Percentiles rank a stretch among this genome's conserved stretches.
phyloP scores from a whole-genome alignment of 129 eudicot genomes.

The Kitagawia praeruptora region DNA sequence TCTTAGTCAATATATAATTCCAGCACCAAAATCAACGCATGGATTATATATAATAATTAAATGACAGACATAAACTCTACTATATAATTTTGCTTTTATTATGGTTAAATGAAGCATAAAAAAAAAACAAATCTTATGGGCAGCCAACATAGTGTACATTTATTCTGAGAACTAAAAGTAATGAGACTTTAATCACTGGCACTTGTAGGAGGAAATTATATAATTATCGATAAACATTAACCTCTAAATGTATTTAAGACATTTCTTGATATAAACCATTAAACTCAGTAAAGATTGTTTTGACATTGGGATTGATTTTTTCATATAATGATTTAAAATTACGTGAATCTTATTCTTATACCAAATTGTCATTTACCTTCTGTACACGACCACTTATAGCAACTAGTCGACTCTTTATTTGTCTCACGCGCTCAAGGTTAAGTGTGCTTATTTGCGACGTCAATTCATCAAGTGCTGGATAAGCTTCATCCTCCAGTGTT shows the following conservation, averaged over 20 bases:
- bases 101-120: background rate
- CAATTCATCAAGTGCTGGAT: conserved; percentile 59
- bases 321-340: background rate
- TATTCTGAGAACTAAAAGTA: background rate
- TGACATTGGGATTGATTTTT: background rate
- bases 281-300: background rate
- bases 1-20: background rate
- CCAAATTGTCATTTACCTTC: conserved; percentile 29
- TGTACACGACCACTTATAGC: conserved; percentile 63
- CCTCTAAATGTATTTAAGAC: background rate
- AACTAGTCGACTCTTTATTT: conserved; percentile 60
- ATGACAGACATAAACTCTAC: background rate
- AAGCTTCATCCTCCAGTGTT: conserved; percentile 68
- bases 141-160: background rate
- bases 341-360: background rate
- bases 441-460: conserved; percentile 56
- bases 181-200: background rate
- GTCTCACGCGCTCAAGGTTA: conserved; percentile 61
- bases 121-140: background rate
- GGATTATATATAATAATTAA: background rate
- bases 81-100: background rate
- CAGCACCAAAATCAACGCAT: background rate
- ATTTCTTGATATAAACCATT: background rate
- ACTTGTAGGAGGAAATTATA: background rate
- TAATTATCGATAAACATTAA: background rate